Conservation (phyloP, 495 filamentous ascomycete species). For the Melanomma pulvis-pyrius region DNA sequence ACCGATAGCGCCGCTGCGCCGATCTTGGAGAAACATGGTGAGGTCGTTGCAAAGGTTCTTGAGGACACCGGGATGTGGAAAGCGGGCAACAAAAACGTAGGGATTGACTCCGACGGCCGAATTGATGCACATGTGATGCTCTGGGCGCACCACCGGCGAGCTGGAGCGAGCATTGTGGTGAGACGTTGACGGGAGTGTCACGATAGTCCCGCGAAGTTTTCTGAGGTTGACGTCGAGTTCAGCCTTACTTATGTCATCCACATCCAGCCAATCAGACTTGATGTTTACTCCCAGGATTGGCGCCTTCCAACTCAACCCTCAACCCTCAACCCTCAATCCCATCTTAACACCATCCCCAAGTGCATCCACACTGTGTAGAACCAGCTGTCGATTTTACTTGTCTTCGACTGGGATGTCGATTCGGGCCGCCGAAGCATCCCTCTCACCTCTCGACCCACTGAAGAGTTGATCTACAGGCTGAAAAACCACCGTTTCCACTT, state of each 20-base stretch:
- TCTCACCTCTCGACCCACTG: background rate
- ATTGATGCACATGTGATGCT: constrained; percentile 4
- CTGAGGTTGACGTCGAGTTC: background rate
- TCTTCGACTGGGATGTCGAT: background rate
- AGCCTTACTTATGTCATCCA: constrained; percentile 9
- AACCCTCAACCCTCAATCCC: background rate
- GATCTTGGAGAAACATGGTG: constrained; percentile 72
- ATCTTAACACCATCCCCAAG: background rate
- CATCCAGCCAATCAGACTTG: background rate
- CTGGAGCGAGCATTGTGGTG: constrained; percentile 28
- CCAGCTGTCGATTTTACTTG: background rate
- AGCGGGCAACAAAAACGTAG: constrained; percentile 74
- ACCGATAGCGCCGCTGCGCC: constrained; percentile 79
- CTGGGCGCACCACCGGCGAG: constrained; percentile 26
- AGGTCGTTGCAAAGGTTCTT: constrained; percentile 72
- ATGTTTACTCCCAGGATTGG: background rate
- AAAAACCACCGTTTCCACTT: background rate
- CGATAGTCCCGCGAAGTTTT: constrained; percentile 6
- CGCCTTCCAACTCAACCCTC: background rate
- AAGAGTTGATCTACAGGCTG: background rate
- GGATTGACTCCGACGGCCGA: constrained; percentile 52
- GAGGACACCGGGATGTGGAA: constrained; percentile 54
- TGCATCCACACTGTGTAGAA: background rate
- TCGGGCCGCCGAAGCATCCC: background rate
- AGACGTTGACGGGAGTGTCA: background rate